Evolutionary conservation across 2,329 filamentous ascomycete species (phyloP), one percentile per base, ranked within the genome.

Genomic region (Lasiodiplodia theobromae): DNA sequence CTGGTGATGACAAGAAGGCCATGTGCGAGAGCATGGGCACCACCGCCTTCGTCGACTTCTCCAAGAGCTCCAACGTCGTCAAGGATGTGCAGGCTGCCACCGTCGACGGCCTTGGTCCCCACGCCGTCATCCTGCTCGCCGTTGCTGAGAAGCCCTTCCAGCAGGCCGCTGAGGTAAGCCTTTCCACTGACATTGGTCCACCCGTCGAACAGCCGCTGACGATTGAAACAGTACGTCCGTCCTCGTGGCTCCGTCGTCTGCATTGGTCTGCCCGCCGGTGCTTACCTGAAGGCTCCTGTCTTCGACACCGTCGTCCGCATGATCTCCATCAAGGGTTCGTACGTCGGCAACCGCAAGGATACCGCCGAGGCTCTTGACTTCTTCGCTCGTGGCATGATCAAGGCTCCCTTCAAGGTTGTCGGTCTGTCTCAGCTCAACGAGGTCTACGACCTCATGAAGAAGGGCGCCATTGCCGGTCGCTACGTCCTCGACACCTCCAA

Each of bases 131-230:
- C 72, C 86, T 97, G 54, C 88, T 97, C 70, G 94, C 95, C 70
- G 94, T 93, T 65, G 88, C 86, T 74, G 94, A 97, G 87, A 93
- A 91, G 85, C 95, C 95, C 66, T 97, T 97, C 89, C 93, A 97
- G 84, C 94, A 97, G 84, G 95, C 95, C 52, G 89, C 92, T 58
- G 90, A 86, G 52, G 67, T 68, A 65, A 64, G 38, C 52, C 25
- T 47, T 71, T 23, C 16, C 49, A 47, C 25, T 31, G 25, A 12
- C 4, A 21, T 52, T 25, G 25, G 37, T 3, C 67, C 64, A 25
- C 60, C 88, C 25, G 10, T 12, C 18, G 16, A 44, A 28, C 28
- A 58, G 34, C 4, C 12, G 4, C 56, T 68, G 40, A 68, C 52
- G 38, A 14, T n/a, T 28, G 11, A 21, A 57, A 47, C 57, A 68